A percentile compares a stretch with the other conserved stretches of the same genome.
These are phyloP conservation scores for Penicillium parvum DNA, from an alignment of 495 filamentous ascomycete species.

Conservation along the genomic window DNA sequence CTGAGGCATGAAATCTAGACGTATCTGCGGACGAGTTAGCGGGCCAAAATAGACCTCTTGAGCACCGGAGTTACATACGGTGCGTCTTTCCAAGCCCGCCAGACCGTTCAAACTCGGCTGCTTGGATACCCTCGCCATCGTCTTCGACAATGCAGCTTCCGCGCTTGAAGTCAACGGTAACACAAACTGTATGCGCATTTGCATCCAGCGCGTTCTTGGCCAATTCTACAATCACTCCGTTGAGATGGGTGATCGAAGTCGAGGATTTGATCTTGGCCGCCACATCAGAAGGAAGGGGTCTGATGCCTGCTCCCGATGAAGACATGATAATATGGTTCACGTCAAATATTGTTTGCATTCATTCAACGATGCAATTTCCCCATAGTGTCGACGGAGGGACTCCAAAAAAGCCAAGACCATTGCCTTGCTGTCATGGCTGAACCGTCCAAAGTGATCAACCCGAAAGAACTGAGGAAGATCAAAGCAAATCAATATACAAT, in stretches of 20 bases:
- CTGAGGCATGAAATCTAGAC: slow-evolving; percentile 59
- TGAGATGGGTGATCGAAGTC: slow-evolving; percentile 67
- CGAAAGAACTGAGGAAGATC: background rate
- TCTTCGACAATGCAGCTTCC: slow-evolving; percentile 86
- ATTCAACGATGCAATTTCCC: no score
- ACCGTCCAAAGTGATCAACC: no score
- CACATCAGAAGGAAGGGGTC: slow-evolving; percentile 68
- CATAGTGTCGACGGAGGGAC: slow-evolving; percentile 2
- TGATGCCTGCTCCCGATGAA: slow-evolving; percentile 45
- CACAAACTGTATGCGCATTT: slow-evolving; percentile 60
- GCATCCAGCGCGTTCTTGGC: slow-evolving; percentile 86
- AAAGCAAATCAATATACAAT: slow-evolving; percentile 1
- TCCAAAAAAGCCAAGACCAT: slow-evolving; percentile 8
- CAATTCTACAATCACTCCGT: slow-evolving; percentile 69
- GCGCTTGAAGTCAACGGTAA: slow-evolving; percentile 69
- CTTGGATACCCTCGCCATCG: slow-evolving; percentile 75
- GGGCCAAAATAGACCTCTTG: background rate
- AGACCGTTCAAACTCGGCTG: slow-evolving; percentile 61
- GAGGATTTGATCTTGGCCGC: slow-evolving; percentile 87
- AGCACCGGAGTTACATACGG: slow-evolving; percentile 44
- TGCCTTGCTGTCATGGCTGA: slow-evolving; percentile 16
- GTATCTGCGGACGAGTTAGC: slow-evolving; percentile 55
- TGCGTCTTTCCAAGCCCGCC: slow-evolving; percentile 74
- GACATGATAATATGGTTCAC: slow-evolving; percentile 16
- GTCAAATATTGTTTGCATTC: no score